A percentile compares a stretch with the other conserved stretches of the same genome.
phyloP scores from a whole-genome alignment of 148 eudicot genomes.

The Rhododendron vialii region DNA sequence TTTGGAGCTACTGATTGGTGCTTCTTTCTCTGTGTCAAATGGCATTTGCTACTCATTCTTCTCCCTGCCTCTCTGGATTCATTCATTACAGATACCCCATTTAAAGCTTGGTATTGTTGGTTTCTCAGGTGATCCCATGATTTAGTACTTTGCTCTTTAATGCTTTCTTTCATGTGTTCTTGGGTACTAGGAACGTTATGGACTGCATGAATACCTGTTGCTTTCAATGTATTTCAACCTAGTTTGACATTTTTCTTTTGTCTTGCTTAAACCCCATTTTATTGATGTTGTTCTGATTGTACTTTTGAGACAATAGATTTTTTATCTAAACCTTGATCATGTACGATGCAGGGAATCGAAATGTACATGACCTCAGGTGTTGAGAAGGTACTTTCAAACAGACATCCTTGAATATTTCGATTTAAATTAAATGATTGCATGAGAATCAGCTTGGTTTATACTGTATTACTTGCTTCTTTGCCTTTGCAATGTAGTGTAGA shows the following conservation, averaged over 20 bases:
- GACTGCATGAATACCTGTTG: not conserved
- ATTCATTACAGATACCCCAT: not conserved
- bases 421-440: not conserved
- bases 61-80: not conserved
- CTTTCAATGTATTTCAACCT: not conserved
- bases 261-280: not conserved
- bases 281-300: not conserved
- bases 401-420: constrained; percentile 4
- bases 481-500: constrained; percentile 60
- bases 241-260: not conserved
- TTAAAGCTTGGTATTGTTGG: not conserved
- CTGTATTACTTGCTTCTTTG: constrained; percentile 17
- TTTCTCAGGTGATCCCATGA: not conserved
- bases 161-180: not conserved
- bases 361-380: constrained; percentile 62
- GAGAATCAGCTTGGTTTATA: constrained; percentile 6
- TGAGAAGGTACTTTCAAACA: constrained; percentile 65
- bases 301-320: not conserved
- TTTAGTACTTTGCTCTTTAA: not conserved
- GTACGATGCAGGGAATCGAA: constrained; percentile 71
- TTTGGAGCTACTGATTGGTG: not conserved
- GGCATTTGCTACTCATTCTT: not conserved
- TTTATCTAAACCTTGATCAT: constrained; percentile 4
- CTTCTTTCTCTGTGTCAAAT: not conserved
- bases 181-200: not conserved